These are phyloP conservation scores for Penicillium sp. DNA, from an alignment of 2,329 filamentous ascomycete genomes.

Conservation along the genomic window DNA sequence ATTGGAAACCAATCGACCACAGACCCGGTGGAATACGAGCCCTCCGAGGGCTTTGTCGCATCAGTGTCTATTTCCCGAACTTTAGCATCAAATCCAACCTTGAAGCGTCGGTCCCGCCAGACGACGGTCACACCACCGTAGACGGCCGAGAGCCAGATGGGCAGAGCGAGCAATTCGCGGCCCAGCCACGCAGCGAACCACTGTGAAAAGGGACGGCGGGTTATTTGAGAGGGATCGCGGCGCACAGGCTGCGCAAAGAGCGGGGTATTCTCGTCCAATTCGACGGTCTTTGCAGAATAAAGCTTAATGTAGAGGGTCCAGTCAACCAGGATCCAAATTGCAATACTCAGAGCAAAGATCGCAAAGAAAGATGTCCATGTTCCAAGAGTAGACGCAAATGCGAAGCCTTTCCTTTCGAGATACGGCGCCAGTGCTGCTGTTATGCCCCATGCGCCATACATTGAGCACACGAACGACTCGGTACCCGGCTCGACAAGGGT, in stretches of 20 bases:
- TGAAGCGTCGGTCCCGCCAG: slow-evolving; percentile 83
- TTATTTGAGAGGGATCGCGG: slow-evolving; percentile 40
- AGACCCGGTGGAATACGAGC: slow-evolving; percentile 22
- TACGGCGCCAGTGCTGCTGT: slow-evolving; percentile 65
- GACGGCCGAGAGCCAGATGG: slow-evolving; percentile 88
- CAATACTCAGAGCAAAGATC: slow-evolving; percentile 67
- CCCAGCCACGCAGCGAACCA: slow-evolving; percentile 86
- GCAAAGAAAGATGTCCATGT: slow-evolving; percentile 68
- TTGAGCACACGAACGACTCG: slow-evolving; percentile 80
- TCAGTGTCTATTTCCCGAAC: slow-evolving; percentile 59
- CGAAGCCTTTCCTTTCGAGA: slow-evolving; percentile 48
- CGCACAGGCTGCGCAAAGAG: slow-evolving; percentile 62
- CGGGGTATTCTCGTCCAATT: slow-evolving; percentile 71
- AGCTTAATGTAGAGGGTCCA: slow-evolving; percentile 71
- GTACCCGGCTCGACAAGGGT: slow-evolving; percentile 92
- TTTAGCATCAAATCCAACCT: slow-evolving; percentile 79
- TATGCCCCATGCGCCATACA: slow-evolving; percentile 75
- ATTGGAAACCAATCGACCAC: slow-evolving; percentile 13
- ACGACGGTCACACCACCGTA: slow-evolving; percentile 82
- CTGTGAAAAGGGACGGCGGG: slow-evolving; percentile 59
- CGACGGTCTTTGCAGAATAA: slow-evolving; percentile 70
- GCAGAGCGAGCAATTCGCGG: slow-evolving; percentile 77
- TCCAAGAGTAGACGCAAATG: slow-evolving; percentile 52
- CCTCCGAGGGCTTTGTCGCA: slow-evolving; percentile 14
- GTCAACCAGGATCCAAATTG: slow-evolving; percentile 73